These are phyloP conservation scores for Viola odorata DNA, from an alignment of 345 rosid genomes.

Conservation along the genomic window DNA sequence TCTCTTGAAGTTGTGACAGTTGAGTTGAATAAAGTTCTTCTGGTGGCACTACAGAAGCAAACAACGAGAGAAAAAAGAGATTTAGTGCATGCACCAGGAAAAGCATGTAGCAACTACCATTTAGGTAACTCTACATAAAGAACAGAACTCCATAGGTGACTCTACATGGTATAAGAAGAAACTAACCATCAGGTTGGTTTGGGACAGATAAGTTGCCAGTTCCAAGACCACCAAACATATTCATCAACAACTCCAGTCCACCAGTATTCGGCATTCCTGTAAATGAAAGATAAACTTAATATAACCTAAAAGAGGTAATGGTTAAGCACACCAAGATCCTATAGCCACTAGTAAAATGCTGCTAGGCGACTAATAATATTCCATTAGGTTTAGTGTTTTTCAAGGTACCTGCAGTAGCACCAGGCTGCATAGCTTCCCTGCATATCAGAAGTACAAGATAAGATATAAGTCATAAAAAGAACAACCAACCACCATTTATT, in stretches of 20 bases:
- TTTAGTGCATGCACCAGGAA: not conserved
- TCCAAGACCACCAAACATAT: slow-evolving; percentile 62
- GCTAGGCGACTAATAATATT: not conserved
- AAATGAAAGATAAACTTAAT: not conserved
- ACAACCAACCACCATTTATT: not conserved
- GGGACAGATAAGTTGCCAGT: slow-evolving; percentile 48
- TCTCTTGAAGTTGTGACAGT: slow-evolving; percentile 66
- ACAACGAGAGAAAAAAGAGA: slow-evolving; percentile 4
- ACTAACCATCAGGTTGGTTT: slow-evolving; percentile 43
- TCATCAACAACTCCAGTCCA: slow-evolving; percentile 50
- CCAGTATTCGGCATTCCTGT: slow-evolving; percentile 44
- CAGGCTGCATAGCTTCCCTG: slow-evolving; percentile 47
- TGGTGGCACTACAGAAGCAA: slow-evolving; percentile 37
- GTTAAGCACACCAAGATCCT: no score
- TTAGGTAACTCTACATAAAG: not conserved
- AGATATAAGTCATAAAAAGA: not conserved
- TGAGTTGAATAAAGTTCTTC: slow-evolving; percentile 61
- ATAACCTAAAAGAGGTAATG: not conserved
- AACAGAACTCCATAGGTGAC: not conserved
- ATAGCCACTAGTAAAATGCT: not conserved
- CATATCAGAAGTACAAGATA: slow-evolving; percentile 8
- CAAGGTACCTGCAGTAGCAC: slow-evolving; percentile 39
- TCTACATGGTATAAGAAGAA: no score
- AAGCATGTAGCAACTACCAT: not conserved
- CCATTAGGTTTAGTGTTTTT: not conserved